Evolutionary conservation across 2,329 filamentous ascomycete species (phyloP).

Genomic region (Capronia coronata): DNA sequence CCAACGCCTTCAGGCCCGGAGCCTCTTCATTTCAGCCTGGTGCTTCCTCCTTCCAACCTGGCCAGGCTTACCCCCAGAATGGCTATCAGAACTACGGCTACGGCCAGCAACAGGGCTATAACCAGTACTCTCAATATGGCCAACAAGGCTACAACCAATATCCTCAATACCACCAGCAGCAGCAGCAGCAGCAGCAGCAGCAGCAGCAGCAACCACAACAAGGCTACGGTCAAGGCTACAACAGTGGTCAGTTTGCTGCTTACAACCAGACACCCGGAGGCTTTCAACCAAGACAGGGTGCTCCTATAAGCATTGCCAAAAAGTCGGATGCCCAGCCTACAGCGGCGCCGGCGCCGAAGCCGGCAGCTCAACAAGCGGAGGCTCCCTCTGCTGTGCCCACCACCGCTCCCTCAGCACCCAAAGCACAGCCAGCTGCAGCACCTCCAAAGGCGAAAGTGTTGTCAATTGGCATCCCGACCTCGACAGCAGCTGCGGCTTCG

Average conservation of each 20-base stretch:
- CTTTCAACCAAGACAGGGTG: conserved; percentile 41
- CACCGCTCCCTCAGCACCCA: conserved; percentile 32
- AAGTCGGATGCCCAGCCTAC: conserved; percentile 42
- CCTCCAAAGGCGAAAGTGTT: conserved; percentile 60
- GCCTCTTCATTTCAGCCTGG: conserved; percentile 67
- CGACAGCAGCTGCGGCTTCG: conserved; percentile 29
- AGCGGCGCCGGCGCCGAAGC: conserved; percentile 41
- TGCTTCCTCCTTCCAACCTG: conserved; percentile 64
- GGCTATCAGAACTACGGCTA: conserved; percentile 42
- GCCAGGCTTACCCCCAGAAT: conserved; percentile 58
- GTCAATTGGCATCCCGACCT: conserved; percentile 56
- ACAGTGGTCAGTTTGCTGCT: conserved; percentile 38
- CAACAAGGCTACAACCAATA: conserved; percentile 39
- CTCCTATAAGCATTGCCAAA: conserved; percentile 40
- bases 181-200: conserved; percentile 29
- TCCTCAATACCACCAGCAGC: conserved; percentile 37
- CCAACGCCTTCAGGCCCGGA: conserved; percentile 57
- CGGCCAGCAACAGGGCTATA: conserved; percentile 50
- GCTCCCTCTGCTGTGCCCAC: conserved; percentile 32
- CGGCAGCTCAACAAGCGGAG: conserved; percentile 40
- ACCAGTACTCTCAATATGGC: conserved; percentile 53
- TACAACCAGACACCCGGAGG: conserved; percentile 37
- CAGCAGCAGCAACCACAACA: conserved; percentile 32
- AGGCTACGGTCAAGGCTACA: conserved; percentile 44
- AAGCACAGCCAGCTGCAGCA: conserved; percentile 29